phyloP scores from a whole-genome alignment of 176 grass and related monocot species.

The Raddia guianensis region DNA sequence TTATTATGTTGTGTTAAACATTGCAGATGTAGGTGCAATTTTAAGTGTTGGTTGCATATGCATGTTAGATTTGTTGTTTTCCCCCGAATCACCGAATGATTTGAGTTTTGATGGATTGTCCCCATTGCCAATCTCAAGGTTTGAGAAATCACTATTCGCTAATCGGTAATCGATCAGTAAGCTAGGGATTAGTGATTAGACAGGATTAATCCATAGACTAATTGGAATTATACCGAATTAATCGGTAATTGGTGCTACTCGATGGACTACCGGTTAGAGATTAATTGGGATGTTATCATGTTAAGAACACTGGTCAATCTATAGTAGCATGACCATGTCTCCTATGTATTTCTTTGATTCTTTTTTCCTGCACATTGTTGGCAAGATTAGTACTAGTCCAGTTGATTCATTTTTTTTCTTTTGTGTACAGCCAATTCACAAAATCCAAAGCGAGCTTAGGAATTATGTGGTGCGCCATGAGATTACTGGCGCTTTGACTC shows the following conservation, averaged over 20 bases:
- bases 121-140: background rate
- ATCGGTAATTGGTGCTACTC: too few relatives aligned
- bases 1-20: background rate
- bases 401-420: conserved; percentile 16
- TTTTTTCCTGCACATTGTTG: background rate
- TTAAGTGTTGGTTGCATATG: background rate
- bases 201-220: too few relatives aligned
- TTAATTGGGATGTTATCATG: too few relatives aligned
- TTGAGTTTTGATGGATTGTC: background rate
- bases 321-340: background rate
- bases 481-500: conserved; percentile 19
- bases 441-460: conserved; percentile 66
- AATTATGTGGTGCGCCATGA: conserved; percentile 66
- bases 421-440: conserved; percentile 64
- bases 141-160: too few relatives aligned
- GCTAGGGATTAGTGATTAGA: too few relatives aligned
- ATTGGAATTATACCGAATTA: too few relatives aligned
- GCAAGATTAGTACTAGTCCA: background rate
- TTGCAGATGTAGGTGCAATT: conserved; percentile 4
- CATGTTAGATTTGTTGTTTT: background rate
- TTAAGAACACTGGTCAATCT: background rate
- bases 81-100: background rate
- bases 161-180: too few relatives aligned
- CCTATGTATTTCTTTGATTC: background rate
- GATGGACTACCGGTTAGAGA: too few relatives aligned